Conservation (phyloP, 139 green algal species). For the Coelastrella sp. region DNA sequence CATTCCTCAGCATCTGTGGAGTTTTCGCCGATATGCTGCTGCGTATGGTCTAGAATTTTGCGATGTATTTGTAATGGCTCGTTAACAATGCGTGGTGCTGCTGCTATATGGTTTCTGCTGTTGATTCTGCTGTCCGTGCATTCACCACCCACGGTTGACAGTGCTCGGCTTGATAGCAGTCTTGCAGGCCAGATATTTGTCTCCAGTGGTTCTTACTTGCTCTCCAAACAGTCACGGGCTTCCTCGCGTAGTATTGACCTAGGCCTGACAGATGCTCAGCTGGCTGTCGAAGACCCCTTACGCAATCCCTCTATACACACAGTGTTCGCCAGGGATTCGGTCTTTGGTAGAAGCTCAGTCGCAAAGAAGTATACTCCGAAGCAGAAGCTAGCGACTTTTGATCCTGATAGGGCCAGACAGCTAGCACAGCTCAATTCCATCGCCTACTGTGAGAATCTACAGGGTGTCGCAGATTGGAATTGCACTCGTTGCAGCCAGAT, state of each 20-base stretch:
- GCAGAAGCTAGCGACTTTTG: conserved; percentile 32
- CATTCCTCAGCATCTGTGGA: too few relatives aligned
- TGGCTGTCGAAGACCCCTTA: not conserved
- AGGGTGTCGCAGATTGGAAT: conserved; percentile 72
- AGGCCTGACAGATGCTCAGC: conserved; percentile 23
- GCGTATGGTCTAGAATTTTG: too few relatives aligned
- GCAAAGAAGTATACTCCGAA: not conserved
- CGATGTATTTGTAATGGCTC: too few relatives aligned
- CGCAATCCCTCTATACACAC: conserved; percentile 1
- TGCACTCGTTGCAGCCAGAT: conserved; percentile 74
- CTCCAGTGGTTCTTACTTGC: not conserved
- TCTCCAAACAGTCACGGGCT: not conserved
- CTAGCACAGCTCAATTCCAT: conserved; percentile 47
- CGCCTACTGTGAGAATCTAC: conserved; percentile 34
- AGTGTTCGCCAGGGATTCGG: conserved; percentile 23
- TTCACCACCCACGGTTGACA: not conserved
- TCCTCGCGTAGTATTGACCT: not conserved
- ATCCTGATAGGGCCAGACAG: conserved; percentile 11
- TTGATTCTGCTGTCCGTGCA: not conserved
- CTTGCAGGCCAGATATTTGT: not conserved
- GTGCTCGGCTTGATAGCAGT: not conserved
- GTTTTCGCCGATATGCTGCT: too few relatives aligned
- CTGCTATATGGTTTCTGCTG: not conserved
- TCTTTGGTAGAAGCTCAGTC: not conserved
- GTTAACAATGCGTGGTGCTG: not conserved